Evolutionary conservation across 345 rosid genomes (phyloP), one percentile per base, ranked within the genome.

Genomic region (Salix suchowensis): DNA sequence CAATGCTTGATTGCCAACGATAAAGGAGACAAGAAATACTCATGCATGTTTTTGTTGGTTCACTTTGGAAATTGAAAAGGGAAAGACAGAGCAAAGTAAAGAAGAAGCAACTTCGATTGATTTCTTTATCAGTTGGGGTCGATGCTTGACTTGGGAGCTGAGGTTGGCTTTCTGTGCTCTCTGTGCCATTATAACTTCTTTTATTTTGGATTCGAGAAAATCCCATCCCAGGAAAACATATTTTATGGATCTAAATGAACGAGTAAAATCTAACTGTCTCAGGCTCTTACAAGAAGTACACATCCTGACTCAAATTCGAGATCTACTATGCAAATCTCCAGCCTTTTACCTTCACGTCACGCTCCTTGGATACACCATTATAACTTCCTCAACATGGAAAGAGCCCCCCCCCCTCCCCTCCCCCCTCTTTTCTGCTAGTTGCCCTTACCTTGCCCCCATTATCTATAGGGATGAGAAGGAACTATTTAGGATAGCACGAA

Each of bases 71-170:
- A 19, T 30, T 65, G 19, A 6, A 36, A 39, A 21, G 32, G 36
- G 66, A 44, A 68, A 24, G 67, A 24, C 61, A 19, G 32, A 6
- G 30, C 66, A 77, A 79, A 76, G 88, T 87, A 87, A 90, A 86
- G 85, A 76, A 14, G 71, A 90, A 80, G 90, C 89, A 84, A 88
- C 70, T 70, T 71, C 30, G 68, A 78, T 76, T 64, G 73, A 67
- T 80, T 78, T 65, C 81, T 73, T 68, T 60, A 40, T 69, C 30
- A 18, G 71, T 72, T 75, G 78, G 74, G 78, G 74, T 72, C 37
- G 62, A 79, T 71, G 68, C 84, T 82, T 84, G 83, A 73, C 85
- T 85, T 85, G 76, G 81, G 84, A 78, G 75, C 52, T 82, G 30
- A 64, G 52, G 62, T 36, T 37, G 10, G 64, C 23, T 58, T 46